These are phyloP conservation scores for Pichia sp. DNA, from an alignment of 1,139 yeast genomes.

Conservation along the genomic window DNA sequence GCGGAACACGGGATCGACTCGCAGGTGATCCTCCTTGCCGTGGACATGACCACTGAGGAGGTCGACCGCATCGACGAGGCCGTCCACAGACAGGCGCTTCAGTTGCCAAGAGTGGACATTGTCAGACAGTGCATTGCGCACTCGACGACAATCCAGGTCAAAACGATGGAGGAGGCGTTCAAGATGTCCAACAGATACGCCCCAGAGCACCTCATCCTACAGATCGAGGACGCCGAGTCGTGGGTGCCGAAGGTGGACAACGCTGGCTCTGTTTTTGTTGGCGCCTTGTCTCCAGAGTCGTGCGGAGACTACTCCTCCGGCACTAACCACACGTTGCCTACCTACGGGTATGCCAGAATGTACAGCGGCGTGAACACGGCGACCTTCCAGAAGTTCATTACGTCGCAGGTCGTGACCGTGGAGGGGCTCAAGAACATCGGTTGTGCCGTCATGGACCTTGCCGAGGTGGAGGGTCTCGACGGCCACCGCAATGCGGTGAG, in stretches of 20 bases:
- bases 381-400: constrained; percentile 91
- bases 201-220: constrained; percentile 95
- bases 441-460: constrained; percentile 91
- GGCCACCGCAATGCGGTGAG: constrained; percentile 96
- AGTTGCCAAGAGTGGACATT: constrained; percentile 90
- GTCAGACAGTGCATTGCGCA: constrained; percentile 89
- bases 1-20: constrained; percentile 99
- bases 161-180: constrained; percentile 71
- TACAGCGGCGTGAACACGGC: constrained; percentile 96
- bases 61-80: constrained; percentile 72
- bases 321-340: constrained; percentile 95
- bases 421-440: constrained; percentile 87
- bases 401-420: constrained; percentile 84
- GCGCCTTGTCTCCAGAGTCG: constrained; percentile 93
- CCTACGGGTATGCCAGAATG: constrained; percentile 96
- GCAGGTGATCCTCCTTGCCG: constrained; percentile 89
- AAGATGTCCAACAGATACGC: constrained; percentile 84
- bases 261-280: constrained; percentile 96
- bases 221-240: constrained; percentile 69
- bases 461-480: constrained; percentile 95
- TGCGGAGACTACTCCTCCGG: constrained; percentile 98
- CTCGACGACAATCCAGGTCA: constrained; percentile 73
- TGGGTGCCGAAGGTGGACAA: constrained; percentile 75
- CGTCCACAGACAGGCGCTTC: constrained; percentile 74
- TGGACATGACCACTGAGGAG: constrained; percentile 57